phyloP scores from a whole-genome alignment of 1,284 basidiomycete genomes.

The Cystobasidium pallidum region DNA sequence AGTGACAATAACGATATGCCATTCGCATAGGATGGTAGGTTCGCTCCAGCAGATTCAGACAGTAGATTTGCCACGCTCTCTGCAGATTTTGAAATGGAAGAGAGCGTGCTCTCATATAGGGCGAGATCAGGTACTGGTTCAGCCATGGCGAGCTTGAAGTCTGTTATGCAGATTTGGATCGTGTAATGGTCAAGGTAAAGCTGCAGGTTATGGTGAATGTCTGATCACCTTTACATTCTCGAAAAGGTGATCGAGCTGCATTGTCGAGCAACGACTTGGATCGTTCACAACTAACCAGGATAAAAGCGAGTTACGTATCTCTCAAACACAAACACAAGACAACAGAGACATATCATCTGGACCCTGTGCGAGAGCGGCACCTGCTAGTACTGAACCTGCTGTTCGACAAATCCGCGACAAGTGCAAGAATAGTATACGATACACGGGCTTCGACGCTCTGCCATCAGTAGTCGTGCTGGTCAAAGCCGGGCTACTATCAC shows the following conservation, averaged over 20 bases:
- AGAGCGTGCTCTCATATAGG: slow-evolving; percentile 30
- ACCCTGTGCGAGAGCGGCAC: no score
- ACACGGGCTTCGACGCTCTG: no score
- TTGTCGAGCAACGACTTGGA: background rate
- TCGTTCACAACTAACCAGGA: background rate
- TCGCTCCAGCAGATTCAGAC: slow-evolving; percentile 17
- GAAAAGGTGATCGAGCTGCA: background rate
- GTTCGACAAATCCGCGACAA: background rate
- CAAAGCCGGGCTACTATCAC: background rate
- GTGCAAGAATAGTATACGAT: background rate
- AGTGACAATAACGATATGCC: slow-evolving; percentile 89
- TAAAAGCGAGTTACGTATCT: background rate
- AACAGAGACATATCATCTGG: no score
- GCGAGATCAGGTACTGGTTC: slow-evolving; percentile 29
- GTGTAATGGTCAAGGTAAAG: background rate
- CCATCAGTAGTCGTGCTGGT: no score
- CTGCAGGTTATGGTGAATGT: background rate
- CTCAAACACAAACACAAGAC: background rate
- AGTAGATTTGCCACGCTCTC: slow-evolving; percentile 33
- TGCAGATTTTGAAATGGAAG: slow-evolving; percentile 25
- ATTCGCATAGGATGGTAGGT: slow-evolving; percentile 58
- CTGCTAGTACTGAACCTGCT: no score
- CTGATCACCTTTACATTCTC: slow-evolving; percentile 3
- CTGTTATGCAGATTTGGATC: background rate
- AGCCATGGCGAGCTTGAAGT: slow-evolving; percentile 15